These are phyloP conservation scores for Cutaneotrichosporon cutaneum DNA, from an alignment of 1,284 basidiomycete species.

Conservation along the genomic window DNA sequence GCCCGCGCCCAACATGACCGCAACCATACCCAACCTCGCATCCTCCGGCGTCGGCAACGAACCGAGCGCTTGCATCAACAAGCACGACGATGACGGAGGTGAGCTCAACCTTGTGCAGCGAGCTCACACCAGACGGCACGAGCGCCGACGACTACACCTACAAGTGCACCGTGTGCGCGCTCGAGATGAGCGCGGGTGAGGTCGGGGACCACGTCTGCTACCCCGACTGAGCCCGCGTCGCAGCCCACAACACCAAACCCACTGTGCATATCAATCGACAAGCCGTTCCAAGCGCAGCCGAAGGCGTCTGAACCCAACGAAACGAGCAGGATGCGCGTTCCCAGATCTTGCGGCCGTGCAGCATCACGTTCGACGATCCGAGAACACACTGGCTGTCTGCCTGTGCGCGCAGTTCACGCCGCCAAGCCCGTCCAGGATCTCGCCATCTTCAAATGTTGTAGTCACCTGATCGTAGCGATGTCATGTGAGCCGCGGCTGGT, in stretches of 20 bases:
- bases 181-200: not conserved
- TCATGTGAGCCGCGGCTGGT: not conserved
- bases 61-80: not conserved
- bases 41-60: not conserved
- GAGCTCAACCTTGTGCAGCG: not conserved
- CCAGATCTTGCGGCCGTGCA: not conserved
- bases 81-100: not conserved
- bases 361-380: not conserved
- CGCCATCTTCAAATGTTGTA: not conserved
- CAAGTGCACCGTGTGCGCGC: not conserved
- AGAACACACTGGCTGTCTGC: not conserved
- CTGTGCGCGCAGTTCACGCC: not conserved
- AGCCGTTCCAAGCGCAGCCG: not conserved
- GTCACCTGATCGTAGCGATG: not conserved
- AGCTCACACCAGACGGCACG: not conserved
- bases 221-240: not conserved
- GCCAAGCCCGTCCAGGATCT: not conserved
- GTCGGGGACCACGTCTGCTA: not conserved
- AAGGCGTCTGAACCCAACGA: not conserved
- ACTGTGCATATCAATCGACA: not conserved
- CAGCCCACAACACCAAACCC: not conserved
- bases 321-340: not conserved
- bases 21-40: not conserved
- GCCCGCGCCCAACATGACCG: not conserved
- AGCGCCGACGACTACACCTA: not conserved